Evolutionary conservation across 495 filamentous ascomycete genomes (phyloP).

Genomic region (Pyrenula aspistea): DNA sequence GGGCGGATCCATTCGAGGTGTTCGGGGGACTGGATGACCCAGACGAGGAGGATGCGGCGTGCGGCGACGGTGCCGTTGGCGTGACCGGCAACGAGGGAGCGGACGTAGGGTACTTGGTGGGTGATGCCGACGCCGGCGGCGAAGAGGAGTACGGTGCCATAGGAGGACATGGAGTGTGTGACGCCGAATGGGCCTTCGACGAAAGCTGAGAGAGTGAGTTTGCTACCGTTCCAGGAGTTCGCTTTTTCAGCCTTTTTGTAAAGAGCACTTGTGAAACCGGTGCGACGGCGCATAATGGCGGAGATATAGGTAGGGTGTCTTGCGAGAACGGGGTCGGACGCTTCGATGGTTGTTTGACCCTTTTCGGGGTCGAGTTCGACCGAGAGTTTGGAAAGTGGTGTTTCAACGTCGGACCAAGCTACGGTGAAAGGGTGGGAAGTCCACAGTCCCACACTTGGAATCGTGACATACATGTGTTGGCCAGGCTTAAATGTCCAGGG

Average conservation of each 20-base stretch:
- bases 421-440: constrained; percentile 91
- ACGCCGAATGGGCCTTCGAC: constrained; percentile 86
- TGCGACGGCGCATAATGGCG: constrained; percentile 73
- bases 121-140: constrained; percentile 92
- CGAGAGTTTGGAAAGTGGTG: constrained; percentile 1
- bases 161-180: constrained; percentile 72
- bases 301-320: constrained; percentile 44
- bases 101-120: constrained; percentile 82
- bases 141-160: constrained; percentile 81
- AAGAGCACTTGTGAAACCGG: constrained; percentile 76
- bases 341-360: constrained; percentile 3
- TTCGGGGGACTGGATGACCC: constrained; percentile 81
- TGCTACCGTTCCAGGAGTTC: constrained; percentile 19
- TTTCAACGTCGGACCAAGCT: constrained; percentile 58
- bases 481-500: constrained; percentile 71
- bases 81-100: constrained; percentile 63
- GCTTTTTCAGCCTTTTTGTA: constrained; percentile 44
- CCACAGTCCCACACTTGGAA: constrained; percentile 62
- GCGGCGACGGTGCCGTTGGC: constrained; percentile 65
- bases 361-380: constrained; percentile 24
- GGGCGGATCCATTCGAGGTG: constrained; percentile 85
- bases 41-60: constrained; percentile 69
- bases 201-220: constrained; percentile 42
- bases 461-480: constrained; percentile 79
- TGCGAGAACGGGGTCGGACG: constrained; percentile 13